These are phyloP conservation scores for Euclidium syriacum DNA, from an alignment of 345 rosid species.

Conservation along the genomic window DNA sequence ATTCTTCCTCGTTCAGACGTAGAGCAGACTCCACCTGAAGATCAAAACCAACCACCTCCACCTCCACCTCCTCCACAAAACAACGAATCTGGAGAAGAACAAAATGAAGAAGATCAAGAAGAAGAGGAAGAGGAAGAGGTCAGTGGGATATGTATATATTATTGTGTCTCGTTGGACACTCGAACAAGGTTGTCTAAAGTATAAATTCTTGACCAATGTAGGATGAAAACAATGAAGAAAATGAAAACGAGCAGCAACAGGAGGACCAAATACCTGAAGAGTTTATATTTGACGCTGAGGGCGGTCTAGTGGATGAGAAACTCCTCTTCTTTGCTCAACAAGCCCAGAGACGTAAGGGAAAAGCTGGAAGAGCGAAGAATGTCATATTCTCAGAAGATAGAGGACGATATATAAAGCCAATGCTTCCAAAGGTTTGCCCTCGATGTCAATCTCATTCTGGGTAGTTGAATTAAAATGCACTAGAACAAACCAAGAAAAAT, in stretches of 20 bases:
- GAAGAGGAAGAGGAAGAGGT: slow-evolving; percentile 47
- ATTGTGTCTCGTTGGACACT: neutral
- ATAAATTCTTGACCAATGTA: slow-evolving; percentile 27
- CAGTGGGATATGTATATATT: slow-evolving; percentile 6
- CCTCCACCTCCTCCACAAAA: slow-evolving; percentile 97
- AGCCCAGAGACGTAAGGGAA: slow-evolving; percentile 82
- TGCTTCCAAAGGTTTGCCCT: slow-evolving; percentile 85
- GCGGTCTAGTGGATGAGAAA: slow-evolving; percentile 96
- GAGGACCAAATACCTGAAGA: slow-evolving; percentile 95
- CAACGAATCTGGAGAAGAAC: slow-evolving; percentile 70
- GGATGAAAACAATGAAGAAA: slow-evolving; percentile 80
- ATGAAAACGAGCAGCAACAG: slow-evolving; percentile 88
- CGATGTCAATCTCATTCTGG: slow-evolving; percentile 4
- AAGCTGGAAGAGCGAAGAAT: slow-evolving; percentile 98
- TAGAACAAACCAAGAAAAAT: too few relatives aligned
- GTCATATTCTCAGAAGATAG: slow-evolving; percentile 95
- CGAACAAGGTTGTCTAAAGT: slow-evolving; percentile 11
- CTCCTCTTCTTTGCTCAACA: slow-evolving; percentile 97
- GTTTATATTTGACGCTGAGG: slow-evolving; percentile 97
- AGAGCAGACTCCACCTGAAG: slow-evolving; percentile 78
- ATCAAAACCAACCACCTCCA: slow-evolving; percentile 85
- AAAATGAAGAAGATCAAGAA: slow-evolving; percentile 87
- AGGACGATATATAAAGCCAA: slow-evolving; percentile 95
- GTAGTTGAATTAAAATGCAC: neutral
- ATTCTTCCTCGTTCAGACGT: slow-evolving; percentile 90